Conservation (phyloP, 345 rosid genomes). For the Hibiscus tridactylites region DNA sequence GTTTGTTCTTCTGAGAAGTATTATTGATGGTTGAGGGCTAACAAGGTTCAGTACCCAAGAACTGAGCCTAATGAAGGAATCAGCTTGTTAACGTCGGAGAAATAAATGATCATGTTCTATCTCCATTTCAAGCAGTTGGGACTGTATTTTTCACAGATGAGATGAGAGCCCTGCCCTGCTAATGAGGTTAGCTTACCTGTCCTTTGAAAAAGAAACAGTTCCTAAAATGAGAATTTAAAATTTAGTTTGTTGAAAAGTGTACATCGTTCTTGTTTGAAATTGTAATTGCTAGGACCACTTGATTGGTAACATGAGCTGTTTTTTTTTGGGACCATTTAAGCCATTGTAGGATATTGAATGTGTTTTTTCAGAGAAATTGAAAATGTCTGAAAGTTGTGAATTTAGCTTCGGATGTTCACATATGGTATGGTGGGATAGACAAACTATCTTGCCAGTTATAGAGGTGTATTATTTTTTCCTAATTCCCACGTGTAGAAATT, state of each 20-base stretch:
- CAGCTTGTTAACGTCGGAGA: background rate
- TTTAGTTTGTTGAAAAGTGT: slow-evolving; percentile 9
- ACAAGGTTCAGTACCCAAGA: background rate
- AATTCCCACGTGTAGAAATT: background rate
- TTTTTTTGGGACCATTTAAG: slow-evolving; percentile 5
- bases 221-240: background rate
- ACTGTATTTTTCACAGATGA: background rate
- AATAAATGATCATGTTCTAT: background rate
- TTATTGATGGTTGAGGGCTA: background rate
- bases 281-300: slow-evolving; percentile 13
- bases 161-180: background rate
- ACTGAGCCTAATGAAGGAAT: background rate
- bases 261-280: slow-evolving; percentile 3
- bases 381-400: background rate
- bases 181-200: slow-evolving; percentile 8
- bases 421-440: background rate
- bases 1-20: background rate
- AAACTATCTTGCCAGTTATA: background rate
- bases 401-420: background rate
- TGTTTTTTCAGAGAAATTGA: background rate
- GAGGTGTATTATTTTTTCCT: background rate
- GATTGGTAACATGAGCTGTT: background rate
- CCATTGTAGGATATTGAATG: background rate
- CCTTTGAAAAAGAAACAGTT: background rate
- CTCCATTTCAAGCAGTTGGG: background rate